These are phyloP conservation scores for Fusarium chaquense DNA, from an alignment of 2,329 filamentous ascomycete genomes.

Conservation along the genomic window DNA sequence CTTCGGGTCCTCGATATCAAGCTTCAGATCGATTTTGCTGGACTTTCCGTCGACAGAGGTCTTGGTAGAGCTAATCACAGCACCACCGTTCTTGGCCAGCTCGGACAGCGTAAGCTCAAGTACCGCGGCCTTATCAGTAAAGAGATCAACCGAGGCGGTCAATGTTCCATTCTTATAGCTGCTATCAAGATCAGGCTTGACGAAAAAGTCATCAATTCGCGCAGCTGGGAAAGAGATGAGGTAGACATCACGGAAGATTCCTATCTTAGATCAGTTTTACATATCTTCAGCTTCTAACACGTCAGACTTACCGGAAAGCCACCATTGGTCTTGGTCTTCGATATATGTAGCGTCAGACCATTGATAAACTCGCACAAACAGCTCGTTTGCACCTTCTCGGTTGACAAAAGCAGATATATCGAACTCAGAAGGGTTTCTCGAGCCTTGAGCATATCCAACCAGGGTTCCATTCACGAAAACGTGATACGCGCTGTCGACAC, in stretches of 20 bases:
- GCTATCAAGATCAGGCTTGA: slow-evolving; percentile 67
- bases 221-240: slow-evolving; percentile 67
- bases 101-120: slow-evolving; percentile 61
- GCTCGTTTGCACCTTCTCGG: slow-evolving; percentile 60
- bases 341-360: slow-evolving; percentile 77
- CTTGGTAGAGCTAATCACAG: slow-evolving; percentile 53
- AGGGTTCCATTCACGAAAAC: slow-evolving; percentile 74
- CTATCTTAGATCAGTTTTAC: slow-evolving; percentile 38
- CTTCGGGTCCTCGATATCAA: slow-evolving; percentile 64
- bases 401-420: slow-evolving; percentile 67
- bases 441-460: slow-evolving; percentile 76
- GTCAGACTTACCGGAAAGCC: slow-evolving; percentile 69
- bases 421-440: slow-evolving; percentile 76
- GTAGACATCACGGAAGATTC: slow-evolving; percentile 75
- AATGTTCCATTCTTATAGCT: slow-evolving; percentile 62
- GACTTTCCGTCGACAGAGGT: slow-evolving; percentile 45
- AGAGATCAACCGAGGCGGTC: slow-evolving; percentile 60
- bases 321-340: slow-evolving; percentile 78
- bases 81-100: slow-evolving; percentile 37
- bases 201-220: slow-evolving; percentile 69
- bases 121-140: slow-evolving; percentile 50
- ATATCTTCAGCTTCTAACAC: slow-evolving; percentile 53
- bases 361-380: slow-evolving; percentile 76
- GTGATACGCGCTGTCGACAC: slow-evolving; percentile 78
- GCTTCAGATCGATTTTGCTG: slow-evolving; percentile 55